Evolutionary conservation across 2,329 filamentous ascomycete species (phyloP).

Genomic region (Capronia americana): DNA sequence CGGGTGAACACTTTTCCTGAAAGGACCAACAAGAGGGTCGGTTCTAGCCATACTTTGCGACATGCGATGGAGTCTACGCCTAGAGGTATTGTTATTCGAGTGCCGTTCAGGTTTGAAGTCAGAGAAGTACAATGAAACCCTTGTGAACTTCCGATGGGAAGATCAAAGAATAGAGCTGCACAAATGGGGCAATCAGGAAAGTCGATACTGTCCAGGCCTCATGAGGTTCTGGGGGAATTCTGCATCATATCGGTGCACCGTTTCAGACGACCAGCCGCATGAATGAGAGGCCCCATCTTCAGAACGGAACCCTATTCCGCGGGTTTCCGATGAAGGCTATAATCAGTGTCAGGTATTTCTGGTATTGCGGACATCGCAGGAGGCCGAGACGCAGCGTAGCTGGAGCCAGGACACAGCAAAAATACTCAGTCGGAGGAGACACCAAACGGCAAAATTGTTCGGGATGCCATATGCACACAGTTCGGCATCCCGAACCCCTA

Average conservation of each 20-base stretch:
- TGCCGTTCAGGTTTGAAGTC: not conserved
- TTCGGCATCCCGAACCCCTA: not conserved
- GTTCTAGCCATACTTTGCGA: slow-evolving; percentile 6
- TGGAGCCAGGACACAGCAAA: too few species aligned
- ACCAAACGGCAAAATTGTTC: too few species aligned
- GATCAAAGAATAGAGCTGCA: not conserved
- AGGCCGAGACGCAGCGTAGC: too few species aligned
- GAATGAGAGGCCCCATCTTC: too few species aligned
- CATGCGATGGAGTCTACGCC: not conserved
- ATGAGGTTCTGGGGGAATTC: slow-evolving; percentile 3
- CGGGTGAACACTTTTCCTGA: slow-evolving; percentile 16
- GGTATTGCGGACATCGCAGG: not conserved
- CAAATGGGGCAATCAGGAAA: not conserved
- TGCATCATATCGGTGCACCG: not conserved
- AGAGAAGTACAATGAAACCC: not conserved
- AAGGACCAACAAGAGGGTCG: slow-evolving; percentile 5
- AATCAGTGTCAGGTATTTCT: not conserved
- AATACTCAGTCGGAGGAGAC: too few species aligned
- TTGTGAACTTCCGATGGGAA: not conserved
- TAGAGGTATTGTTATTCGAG: not conserved
- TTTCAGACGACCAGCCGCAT: too few species aligned
- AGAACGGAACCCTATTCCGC: not conserved
- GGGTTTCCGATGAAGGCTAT: not conserved
- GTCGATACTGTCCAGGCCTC: slow-evolving; percentile 7
- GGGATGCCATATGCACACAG: not conserved